A percentile compares a stretch with the other conserved stretches of the same genome.
These are phyloP conservation scores for Tanacetum coccineum DNA, from an alignment of 129 eudicot genomes.

Conservation along the genomic window DNA sequence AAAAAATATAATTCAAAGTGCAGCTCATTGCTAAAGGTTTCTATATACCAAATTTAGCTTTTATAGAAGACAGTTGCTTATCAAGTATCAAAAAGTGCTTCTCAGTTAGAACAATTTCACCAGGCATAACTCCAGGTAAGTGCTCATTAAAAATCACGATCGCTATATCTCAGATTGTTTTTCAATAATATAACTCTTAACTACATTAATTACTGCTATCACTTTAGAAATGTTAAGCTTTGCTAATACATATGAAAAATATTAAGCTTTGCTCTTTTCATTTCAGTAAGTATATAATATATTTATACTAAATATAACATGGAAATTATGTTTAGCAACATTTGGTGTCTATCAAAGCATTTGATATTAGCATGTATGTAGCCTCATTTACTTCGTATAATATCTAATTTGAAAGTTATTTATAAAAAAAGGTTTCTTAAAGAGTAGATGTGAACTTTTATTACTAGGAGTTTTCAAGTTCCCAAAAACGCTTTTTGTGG, in stretches of 20 bases:
- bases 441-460: neutral
- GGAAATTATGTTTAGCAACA: neutral
- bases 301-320: too few relatives aligned
- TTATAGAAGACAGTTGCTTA: constrained; percentile 68
- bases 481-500: neutral
- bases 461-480: neutral
- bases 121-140: constrained; percentile 68
- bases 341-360: neutral
- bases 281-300: neutral
- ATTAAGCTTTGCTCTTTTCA: neutral
- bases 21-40: constrained; percentile 57
- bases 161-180: neutral
- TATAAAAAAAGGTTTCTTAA: neutral
- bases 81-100: constrained; percentile 57
- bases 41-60: constrained; percentile 76
- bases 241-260: neutral
- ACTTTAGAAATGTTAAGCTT: neutral
- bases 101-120: constrained; percentile 60
- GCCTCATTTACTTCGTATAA: too few relatives aligned
- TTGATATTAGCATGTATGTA: neutral
- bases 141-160: constrained; percentile 18
- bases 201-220: neutral
- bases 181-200: neutral
- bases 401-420: neutral
- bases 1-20: constrained; percentile 36